Conservation (phyloP, 305 asterid genomes). For the Stenogyne calaminthoides region DNA sequence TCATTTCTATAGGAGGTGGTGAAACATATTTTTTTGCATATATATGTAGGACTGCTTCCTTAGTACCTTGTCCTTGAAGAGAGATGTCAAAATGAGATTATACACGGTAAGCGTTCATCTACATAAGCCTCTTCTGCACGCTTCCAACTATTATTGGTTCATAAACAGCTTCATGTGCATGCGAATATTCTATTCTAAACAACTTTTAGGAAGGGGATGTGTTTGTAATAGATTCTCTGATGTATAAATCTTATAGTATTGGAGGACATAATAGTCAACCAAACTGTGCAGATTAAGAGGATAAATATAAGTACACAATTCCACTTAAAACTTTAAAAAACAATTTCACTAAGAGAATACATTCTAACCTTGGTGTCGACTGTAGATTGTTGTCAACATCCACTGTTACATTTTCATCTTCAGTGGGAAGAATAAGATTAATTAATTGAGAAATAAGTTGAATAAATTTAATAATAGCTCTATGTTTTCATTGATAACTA, state of each 20-base stretch:
- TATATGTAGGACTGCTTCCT: not conserved
- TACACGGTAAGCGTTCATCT: not conserved
- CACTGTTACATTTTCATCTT: conserved; percentile 31
- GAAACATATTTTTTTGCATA: not conserved
- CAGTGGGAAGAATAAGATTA: conserved; percentile 32
- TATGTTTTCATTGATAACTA: conserved; percentile 10
- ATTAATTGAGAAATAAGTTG: conserved; percentile 4
- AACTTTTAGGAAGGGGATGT: not conserved
- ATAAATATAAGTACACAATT: conserved; percentile 7
- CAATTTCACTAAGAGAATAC: conserved; percentile 1
- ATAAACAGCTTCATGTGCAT: not conserved
- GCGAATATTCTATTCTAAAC: not conserved
- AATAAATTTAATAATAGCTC: not conserved
- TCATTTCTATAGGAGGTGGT: not conserved
- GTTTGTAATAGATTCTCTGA: not conserved
- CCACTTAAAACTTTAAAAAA: conserved; percentile 21
- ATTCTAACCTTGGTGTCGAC: conserved; percentile 50
- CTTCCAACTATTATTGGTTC: not conserved
- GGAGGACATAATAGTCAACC: not conserved
- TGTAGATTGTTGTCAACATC: conserved; percentile 34
- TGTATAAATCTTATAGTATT: not conserved
- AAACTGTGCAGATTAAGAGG: not conserved
- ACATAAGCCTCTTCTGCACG: conserved; percentile 4
- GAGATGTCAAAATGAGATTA: not conserved
- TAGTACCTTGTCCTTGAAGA: not conserved